These are phyloP conservation scores for Mycena pura DNA, from an alignment of 768 basidiomycete species.

Conservation along the genomic window DNA sequence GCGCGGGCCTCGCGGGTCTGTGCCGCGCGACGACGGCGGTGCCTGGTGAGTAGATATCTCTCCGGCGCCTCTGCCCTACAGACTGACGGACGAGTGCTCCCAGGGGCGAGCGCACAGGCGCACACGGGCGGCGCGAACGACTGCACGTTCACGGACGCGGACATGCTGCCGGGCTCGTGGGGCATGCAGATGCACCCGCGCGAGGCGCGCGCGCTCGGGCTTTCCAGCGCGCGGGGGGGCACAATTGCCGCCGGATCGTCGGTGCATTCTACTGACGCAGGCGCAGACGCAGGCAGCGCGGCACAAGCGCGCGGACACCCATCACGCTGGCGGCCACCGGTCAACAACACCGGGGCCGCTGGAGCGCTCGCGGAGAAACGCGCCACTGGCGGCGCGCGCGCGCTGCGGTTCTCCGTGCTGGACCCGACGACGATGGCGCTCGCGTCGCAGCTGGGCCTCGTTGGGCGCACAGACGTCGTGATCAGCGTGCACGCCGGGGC, in stretches of 20 bases:
- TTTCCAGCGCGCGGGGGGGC: background rate
- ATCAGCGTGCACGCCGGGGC: constrained; percentile 27
- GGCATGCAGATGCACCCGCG: constrained; percentile 16
- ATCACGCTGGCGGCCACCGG: no score
- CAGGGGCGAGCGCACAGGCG: background rate
- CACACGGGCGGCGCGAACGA: constrained; percentile 18
- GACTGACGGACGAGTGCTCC: background rate
- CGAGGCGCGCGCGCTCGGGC: constrained; percentile 21
- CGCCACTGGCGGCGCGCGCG: background rate
- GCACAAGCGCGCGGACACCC: background rate
- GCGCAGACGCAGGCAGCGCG: background rate
- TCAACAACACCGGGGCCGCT: background rate
- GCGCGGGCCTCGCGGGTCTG: constrained; percentile 11
- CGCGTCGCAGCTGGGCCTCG: constrained; percentile 19
- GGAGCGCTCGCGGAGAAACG: background rate
- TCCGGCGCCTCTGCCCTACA: background rate
- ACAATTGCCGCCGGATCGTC: no score
- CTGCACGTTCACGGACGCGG: constrained; percentile 25
- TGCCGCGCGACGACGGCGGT: constrained; percentile 20
- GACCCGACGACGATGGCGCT: constrained; percentile 28
- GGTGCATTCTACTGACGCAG: no score
- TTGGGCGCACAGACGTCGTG: constrained; percentile 27
- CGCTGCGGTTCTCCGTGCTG: constrained; percentile 23
- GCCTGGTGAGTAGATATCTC: background rate
- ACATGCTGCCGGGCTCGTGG: constrained; percentile 22